These are phyloP conservation scores for Aspergillus cejpii DNA, from an alignment of 2,329 filamentous ascomycete genomes.

Conservation along the genomic window DNA sequence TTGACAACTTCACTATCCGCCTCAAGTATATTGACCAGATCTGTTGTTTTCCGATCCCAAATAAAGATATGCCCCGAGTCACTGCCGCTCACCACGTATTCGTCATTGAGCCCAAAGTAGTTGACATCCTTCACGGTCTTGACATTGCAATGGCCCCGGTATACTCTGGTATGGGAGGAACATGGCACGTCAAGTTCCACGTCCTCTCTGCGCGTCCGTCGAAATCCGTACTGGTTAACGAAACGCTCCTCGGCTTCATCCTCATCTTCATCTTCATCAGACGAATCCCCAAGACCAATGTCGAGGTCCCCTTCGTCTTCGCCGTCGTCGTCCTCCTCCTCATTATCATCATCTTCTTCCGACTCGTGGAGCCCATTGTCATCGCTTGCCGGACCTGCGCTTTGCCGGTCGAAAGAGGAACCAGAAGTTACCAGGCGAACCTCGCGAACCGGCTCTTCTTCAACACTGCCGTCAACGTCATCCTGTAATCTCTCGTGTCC, in stretches of 20 bases:
- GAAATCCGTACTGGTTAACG: conserved; percentile 47
- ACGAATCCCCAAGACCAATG: conserved; percentile 28
- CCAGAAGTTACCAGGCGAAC: conserved; percentile 24
- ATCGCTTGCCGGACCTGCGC: background rate
- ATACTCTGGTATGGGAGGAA: conserved; percentile 51
- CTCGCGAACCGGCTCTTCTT: conserved; percentile 40
- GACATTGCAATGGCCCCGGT: conserved; percentile 60
- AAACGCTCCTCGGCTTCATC: conserved; percentile 35
- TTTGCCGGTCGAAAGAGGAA: conserved; percentile 2
- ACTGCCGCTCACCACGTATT: conserved; percentile 61
- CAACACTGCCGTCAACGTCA: conserved; percentile 44
- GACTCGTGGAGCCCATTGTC: conserved; percentile 7
- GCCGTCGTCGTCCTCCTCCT: conserved; percentile 27
- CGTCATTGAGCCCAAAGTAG: conserved; percentile 60
- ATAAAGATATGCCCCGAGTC: conserved; percentile 63
- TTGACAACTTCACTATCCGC: conserved; percentile 65
- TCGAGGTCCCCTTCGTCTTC: conserved; percentile 29
- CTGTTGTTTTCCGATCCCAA: conserved; percentile 57
- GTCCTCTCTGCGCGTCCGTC: conserved; percentile 43
- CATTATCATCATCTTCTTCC: conserved; percentile 23
- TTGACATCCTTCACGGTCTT: conserved; percentile 65
- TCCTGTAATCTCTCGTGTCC: conserved; percentile 44
- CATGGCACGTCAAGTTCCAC: conserved; percentile 53
- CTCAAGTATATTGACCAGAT: conserved; percentile 59
- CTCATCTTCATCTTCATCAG: conserved; percentile 23